phyloP scores from a whole-genome alignment of 2,329 filamentous ascomycete species.

The Phyllosticta citriasiana region DNA sequence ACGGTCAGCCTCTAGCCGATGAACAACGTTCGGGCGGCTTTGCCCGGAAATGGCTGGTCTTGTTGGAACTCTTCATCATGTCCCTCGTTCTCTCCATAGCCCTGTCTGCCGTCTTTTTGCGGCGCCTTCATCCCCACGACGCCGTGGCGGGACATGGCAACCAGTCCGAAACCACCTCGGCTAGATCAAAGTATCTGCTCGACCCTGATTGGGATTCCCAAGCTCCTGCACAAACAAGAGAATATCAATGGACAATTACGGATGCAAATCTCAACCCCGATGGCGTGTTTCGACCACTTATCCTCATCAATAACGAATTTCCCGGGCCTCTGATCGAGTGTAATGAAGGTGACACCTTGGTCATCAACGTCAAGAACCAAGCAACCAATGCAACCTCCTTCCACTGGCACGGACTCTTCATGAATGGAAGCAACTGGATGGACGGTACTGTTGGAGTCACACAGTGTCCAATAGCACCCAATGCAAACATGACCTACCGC shows the following conservation, averaged over 20 bases:
- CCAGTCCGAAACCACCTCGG: neutral
- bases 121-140: neutral
- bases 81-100: neutral
- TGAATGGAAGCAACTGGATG: conserved; percentile 62
- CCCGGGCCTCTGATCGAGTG: conserved; percentile 31
- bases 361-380: conserved; percentile 55
- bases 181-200: conserved; percentile 38
- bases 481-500: conserved; percentile 56
- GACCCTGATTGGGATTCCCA: conserved; percentile 46
- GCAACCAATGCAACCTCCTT: conserved; percentile 51
- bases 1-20: neutral
- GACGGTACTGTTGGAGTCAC: conserved; percentile 57
- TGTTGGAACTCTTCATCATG: conserved; percentile 1
- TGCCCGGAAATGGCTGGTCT: neutral
- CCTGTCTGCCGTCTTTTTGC: neutral
- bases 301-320: conserved; percentile 31
- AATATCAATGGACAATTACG: conserved; percentile 51
- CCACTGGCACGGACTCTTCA: conserved; percentile 63
- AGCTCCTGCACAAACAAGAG: conserved; percentile 41
- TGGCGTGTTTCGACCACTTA: conserved; percentile 35
- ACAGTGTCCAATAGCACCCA: conserved; percentile 57
- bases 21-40: neutral
- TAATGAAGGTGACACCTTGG: conserved; percentile 55
- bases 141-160: neutral
- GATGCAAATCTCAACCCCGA: conserved; percentile 53